Evolutionary conservation across 176 grass and related monocot genomes (phyloP).

Genomic region (Bothriochloa decipiens): DNA sequence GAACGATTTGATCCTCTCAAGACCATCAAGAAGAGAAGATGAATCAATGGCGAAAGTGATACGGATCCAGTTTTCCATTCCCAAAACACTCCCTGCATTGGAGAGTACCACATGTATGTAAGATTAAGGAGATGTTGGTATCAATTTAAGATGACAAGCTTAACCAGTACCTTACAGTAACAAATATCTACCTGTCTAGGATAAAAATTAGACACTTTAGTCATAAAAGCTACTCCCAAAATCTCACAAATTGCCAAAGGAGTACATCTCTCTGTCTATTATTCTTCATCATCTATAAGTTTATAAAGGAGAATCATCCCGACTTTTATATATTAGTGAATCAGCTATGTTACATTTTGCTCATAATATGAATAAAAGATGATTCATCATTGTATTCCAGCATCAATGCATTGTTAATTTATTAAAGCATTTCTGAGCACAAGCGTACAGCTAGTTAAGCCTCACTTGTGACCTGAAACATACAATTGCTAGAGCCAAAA

Average conservation of each 20-base stretch:
- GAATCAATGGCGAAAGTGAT: conserved; percentile 59
- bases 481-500: background rate
- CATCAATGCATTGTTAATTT: background rate
- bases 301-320: too few relatives aligned
- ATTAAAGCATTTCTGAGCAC: background rate
- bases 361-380: background rate
- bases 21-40: conserved; percentile 53
- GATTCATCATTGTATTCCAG: background rate
- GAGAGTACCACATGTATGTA: background rate
- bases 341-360: background rate
- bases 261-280: background rate
- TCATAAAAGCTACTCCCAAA: background rate
- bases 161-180: background rate
- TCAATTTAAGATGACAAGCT: background rate
- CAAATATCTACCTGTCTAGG: background rate
- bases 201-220: background rate
- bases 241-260: background rate
- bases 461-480: background rate
- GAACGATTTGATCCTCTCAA: conserved; percentile 55
- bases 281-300: background rate
- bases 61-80: conserved; percentile 56
- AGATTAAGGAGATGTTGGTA: background rate
- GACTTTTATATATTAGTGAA: background rate
- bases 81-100: conserved; percentile 48
- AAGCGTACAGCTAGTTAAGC: background rate